These are phyloP conservation scores for Cordyceps militaris DNA, from an alignment of 2,329 filamentous ascomycete species.

Conservation along the genomic window DNA sequence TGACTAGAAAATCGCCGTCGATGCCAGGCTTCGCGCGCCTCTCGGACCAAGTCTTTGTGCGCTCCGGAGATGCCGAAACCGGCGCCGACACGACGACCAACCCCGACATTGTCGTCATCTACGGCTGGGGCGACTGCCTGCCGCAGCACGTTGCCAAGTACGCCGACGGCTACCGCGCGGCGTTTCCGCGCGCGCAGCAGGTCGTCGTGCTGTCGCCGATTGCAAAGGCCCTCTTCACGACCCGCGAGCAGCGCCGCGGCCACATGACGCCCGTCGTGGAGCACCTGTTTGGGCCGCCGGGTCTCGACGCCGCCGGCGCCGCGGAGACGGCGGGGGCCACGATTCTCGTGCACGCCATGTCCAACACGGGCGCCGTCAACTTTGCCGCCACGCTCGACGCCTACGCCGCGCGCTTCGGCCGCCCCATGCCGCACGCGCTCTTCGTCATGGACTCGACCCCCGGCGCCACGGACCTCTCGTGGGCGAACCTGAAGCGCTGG, in stretches of 20 bases:
- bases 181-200: constrained; percentile 44
- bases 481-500: constrained; percentile 36
- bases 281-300: constrained; percentile 24
- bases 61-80: constrained; percentile 25
- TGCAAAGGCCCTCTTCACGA: constrained; percentile 37
- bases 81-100: constrained; percentile 18
- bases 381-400: constrained; percentile 42
- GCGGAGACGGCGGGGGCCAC: constrained; percentile 8
- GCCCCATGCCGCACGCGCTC: constrained; percentile 40
- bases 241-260: constrained; percentile 34
- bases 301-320: neutral
- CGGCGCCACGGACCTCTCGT: constrained; percentile 36
- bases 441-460: constrained; percentile 48
- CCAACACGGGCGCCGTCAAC: constrained; percentile 51
- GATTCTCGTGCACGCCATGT: constrained; percentile 48
- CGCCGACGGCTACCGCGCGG: constrained; percentile 40
- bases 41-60: constrained; percentile 40
- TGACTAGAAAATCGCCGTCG: constrained; percentile 16
- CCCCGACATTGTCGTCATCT: constrained; percentile 44
- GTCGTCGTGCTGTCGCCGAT: constrained; percentile 46
- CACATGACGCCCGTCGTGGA: constrained; percentile 41
- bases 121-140: constrained; percentile 50
- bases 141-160: constrained; percentile 52
- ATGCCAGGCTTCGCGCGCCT: constrained; percentile 41
- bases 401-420: constrained; percentile 31